Base-by-base conservation (phyloP, 805 yeast genomes). In the Dipodascus geniculatus region DNA sequence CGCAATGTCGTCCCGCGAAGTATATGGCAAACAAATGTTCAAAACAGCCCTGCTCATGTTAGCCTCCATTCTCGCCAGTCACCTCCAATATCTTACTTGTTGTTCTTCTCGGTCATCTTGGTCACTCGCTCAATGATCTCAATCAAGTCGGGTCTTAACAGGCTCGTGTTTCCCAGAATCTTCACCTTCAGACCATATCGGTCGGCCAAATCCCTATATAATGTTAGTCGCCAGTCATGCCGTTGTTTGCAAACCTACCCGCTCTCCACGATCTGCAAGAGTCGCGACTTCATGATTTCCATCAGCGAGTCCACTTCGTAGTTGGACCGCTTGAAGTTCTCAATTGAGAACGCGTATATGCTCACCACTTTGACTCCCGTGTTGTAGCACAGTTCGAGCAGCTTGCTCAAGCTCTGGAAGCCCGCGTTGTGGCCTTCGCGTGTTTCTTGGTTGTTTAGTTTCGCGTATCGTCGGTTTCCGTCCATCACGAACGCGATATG, bases 401-500 rank as follows among this genome's bases (percentile, higher is more conserved):
- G 71, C 55, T 75, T 70, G 1, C 22, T 79, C 82, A 88, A 79
- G 51, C 86, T 76, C 54, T 83, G 85, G 64, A 85, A 88, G 1
- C 96, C 96, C 3, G 87, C 82, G 60, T 78, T 81, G 65, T 93
- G 99, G n/a, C 98, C 98, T 60, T 87, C 95, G 57, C 82, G 82
- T 33, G 85, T 69, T 58, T 85, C 87, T 42, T 90, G 74, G 51
- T 81, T 76, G 52, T 77, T 74, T 53, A 74, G 73, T 56, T 78
- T 79, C 1, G 98, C 98, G 68, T 73, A 93, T 53, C 98, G 76
- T 58, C 99, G 77, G 70, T 93, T 93, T 6, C 99, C 99, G 68
- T 93, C 99, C 98, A 93, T 93, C 53, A 95, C 86, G 63, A 93
- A 81, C 0, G 95, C 99, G 47, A 93, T 76, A 69, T 93, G 99